phyloP scores from a whole-genome alignment of 352 stramenopile species.

The Phytophthora litchii region DNA sequence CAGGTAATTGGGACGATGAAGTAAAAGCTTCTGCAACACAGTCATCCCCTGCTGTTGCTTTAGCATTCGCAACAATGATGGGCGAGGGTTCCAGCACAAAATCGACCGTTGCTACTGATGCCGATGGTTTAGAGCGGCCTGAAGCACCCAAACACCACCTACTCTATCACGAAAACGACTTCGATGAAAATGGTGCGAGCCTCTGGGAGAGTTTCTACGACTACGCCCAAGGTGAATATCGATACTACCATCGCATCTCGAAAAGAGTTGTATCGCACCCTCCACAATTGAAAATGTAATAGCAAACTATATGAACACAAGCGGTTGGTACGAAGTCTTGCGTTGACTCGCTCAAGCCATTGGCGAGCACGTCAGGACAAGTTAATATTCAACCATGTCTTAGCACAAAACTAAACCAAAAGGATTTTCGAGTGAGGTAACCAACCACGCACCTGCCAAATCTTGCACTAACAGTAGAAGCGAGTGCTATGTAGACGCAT shows the following conservation, averaged over 20 bases:
- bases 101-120: background rate
- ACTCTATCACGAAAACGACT: conserved; percentile 47
- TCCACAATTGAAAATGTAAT: conserved; percentile 6
- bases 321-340: no score
- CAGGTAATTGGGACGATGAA: conserved; percentile 36
- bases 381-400: conserved; percentile 24
- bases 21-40: conserved; percentile 1
- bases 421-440: conserved; percentile 6
- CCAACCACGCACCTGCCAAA: conserved; percentile 1
- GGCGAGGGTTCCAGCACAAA: conserved; percentile 12
- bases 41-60: conserved; percentile 21
- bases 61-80: conserved; percentile 25
- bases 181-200: conserved; percentile 57
- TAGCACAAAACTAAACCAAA: background rate
- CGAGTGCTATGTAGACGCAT: background rate
- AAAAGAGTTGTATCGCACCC: conserved; percentile 54
- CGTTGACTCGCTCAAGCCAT: background rate
- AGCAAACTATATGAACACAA: background rate
- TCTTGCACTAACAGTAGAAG: background rate
- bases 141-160: conserved; percentile 14
- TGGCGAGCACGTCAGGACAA: conserved; percentile 17
- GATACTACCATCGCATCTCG: conserved; percentile 71
- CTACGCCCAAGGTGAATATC: conserved; percentile 55
- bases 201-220: conserved; percentile 79
- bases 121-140: conserved; percentile 5